Evolutionary conservation across 345 rosid genomes (phyloP).

Genomic region (Mercurialis annua): DNA sequence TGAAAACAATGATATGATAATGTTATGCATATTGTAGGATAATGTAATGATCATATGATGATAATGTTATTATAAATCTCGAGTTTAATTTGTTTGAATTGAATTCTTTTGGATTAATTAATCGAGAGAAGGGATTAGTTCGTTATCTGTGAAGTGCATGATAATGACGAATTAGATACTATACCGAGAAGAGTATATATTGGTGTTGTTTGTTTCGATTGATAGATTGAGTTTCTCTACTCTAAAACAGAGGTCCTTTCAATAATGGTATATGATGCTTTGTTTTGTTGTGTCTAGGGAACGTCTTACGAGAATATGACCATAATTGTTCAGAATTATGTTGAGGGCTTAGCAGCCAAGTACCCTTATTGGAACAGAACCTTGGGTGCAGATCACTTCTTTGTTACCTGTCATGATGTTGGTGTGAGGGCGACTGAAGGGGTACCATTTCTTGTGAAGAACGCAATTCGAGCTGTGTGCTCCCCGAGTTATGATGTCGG

Average conservation of each 20-base stretch:
- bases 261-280: neutral
- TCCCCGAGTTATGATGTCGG: slow-evolving; percentile 95
- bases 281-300: slow-evolving; percentile 48
- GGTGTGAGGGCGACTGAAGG: slow-evolving; percentile 95
- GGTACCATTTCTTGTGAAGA: slow-evolving; percentile 70
- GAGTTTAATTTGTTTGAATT: too few species aligned
- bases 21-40: too few species aligned
- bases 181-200: too few species aligned
- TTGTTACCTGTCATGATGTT: slow-evolving; percentile 93
- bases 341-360: slow-evolving; percentile 61
- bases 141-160: neutral
- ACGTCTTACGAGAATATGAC: slow-evolving; percentile 95
- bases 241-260: neutral
- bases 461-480: slow-evolving; percentile 88
- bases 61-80: too few species aligned
- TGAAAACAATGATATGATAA: too few species aligned
- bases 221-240: neutral
- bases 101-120: too few species aligned
- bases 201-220: neutral
- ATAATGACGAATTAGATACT: neutral
- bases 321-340: slow-evolving; percentile 65
- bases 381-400: slow-evolving; percentile 94
- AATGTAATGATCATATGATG: too few species aligned
- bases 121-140: too few species aligned
- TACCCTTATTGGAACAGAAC: slow-evolving; percentile 98